Evolutionary conservation across 2,329 filamentous ascomycete species (phyloP).

Genomic region (Pestalotiopsis sp.): DNA sequence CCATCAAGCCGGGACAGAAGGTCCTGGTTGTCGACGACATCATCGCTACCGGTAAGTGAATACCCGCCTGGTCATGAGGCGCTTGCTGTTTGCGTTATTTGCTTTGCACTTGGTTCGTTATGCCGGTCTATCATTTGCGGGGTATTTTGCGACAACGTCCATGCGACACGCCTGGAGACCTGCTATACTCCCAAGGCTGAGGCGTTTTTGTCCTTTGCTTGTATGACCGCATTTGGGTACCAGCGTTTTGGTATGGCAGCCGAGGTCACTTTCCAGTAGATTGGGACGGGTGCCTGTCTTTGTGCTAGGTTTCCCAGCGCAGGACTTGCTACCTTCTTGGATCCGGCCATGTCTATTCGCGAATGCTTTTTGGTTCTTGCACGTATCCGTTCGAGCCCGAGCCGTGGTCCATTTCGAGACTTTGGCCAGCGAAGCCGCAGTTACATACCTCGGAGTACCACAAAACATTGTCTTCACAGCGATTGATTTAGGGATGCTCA

Average conservation of each 20-base stretch:
- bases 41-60: slow-evolving; percentile 85
- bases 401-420: not conserved
- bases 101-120: slow-evolving; percentile 3
- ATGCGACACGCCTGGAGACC: not conserved
- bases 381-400: not conserved
- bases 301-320: not conserved
- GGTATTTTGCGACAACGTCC: not conserved
- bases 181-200: not conserved
- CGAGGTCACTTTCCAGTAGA: not conserved
- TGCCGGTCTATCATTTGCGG: not conserved
- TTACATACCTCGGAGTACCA: not conserved
- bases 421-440: not conserved
- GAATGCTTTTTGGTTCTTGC: not conserved
- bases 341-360: not conserved
- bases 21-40: slow-evolving; percentile 97
- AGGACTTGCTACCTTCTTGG: not conserved
- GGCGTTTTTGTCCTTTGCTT: not conserved
- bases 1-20: slow-evolving; percentile 82
- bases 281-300: not conserved
- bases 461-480: not conserved
- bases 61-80: slow-evolving; percentile 9
- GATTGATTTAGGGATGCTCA: slow-evolving; percentile 19
- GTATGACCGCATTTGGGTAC: not conserved
- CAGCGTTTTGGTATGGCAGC: not conserved
- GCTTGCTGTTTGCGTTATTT: slow-evolving; percentile 5